phyloP scores from a whole-genome alignment of 352 stramenopile genomes.

The Phytophthora capsici region DNA sequence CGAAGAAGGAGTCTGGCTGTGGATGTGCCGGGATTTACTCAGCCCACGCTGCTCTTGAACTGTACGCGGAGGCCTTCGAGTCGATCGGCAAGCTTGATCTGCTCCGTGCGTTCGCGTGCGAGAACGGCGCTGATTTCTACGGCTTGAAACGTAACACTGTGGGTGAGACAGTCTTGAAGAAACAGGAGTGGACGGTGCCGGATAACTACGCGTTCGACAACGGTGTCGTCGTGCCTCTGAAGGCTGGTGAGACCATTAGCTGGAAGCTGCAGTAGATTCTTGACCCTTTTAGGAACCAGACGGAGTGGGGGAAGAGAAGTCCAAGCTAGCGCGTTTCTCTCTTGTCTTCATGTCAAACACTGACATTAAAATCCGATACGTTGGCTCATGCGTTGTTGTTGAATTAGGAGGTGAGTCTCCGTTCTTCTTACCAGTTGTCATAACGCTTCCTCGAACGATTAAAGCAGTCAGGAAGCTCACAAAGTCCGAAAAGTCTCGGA shows the following conservation, averaged over 20 bases:
- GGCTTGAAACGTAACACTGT: conserved; percentile 91
- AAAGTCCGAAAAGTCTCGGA: conserved; percentile 84
- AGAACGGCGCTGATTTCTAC: conserved; percentile 98
- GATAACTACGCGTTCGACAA: conserved; percentile 92
- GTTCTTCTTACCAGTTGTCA: conserved; percentile 63
- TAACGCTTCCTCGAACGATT: conserved; percentile 81
- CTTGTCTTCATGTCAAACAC: conserved; percentile 73
- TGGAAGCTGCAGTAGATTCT: conserved; percentile 79
- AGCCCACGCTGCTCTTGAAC: conserved; percentile 94
- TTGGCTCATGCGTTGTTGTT: conserved; percentile 25
- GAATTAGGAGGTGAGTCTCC: conserved; percentile 16
- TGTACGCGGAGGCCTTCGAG: conserved; percentile 99
- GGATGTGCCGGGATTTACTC: conserved; percentile 98
- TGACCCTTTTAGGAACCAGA: conserved; percentile 19
- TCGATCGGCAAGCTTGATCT: conserved; percentile 91
- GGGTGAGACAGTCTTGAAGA: conserved; percentile 86
- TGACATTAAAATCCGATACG: conserved; percentile 65
- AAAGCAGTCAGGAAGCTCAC: conserved; percentile 81
- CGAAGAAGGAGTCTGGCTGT: conserved; percentile 92
- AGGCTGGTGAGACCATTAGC: conserved; percentile 91
- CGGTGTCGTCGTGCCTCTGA: conserved; percentile 89
- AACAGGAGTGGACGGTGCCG: conserved; percentile 92
- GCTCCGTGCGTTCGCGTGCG: conserved; percentile 95
- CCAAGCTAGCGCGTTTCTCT: conserved; percentile 51
- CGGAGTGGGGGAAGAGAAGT: conserved; percentile 36